Evolutionary conservation across 371 early-diverging fungal species (phyloP).

Genomic region (Haplosporangium sp.): DNA sequence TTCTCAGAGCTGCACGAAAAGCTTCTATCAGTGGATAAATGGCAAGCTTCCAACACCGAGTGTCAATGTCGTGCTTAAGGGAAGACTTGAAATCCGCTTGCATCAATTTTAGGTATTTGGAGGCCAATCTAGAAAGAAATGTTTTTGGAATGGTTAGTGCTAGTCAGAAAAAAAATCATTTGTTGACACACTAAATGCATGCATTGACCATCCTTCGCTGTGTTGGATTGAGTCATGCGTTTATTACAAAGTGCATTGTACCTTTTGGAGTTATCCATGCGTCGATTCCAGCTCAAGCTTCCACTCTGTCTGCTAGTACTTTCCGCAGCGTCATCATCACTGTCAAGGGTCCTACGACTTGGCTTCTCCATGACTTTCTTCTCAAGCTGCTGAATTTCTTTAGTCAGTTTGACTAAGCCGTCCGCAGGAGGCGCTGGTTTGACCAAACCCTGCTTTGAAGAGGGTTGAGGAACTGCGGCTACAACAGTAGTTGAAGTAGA

Average conservation of each 20-base stretch:
- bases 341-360: conserved; percentile 43
- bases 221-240: conserved; percentile 19
- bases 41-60: conserved; percentile 74
- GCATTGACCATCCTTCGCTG: too few relatives aligned
- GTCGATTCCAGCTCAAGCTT: conserved; percentile 33
- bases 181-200: too few relatives aligned
- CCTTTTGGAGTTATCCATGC: conserved; percentile 54
- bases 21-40: conserved; percentile 72
- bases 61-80: conserved; percentile 69
- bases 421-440: conserved; percentile 15
- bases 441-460: conserved; percentile 17
- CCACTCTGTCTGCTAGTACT: conserved; percentile 28
- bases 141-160: background rate
- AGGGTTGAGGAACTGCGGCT: conserved; percentile 10
- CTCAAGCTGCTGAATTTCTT: conserved; percentile 51
- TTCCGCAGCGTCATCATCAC: conserved; percentile 33
- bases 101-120: conserved; percentile 64
- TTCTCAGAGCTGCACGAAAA: conserved; percentile 64
- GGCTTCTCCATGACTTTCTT: conserved; percentile 51
- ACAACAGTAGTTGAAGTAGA: conserved; percentile 5
- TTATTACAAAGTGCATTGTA: conserved; percentile 15
- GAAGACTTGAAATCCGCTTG: conserved; percentile 66
- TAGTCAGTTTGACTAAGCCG: conserved; percentile 44
- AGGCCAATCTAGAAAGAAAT: conserved; percentile 53
- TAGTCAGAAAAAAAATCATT: background rate